Conservation (phyloP, 108 stramenopile genomes). For the Cyclotella baltica region DNA sequence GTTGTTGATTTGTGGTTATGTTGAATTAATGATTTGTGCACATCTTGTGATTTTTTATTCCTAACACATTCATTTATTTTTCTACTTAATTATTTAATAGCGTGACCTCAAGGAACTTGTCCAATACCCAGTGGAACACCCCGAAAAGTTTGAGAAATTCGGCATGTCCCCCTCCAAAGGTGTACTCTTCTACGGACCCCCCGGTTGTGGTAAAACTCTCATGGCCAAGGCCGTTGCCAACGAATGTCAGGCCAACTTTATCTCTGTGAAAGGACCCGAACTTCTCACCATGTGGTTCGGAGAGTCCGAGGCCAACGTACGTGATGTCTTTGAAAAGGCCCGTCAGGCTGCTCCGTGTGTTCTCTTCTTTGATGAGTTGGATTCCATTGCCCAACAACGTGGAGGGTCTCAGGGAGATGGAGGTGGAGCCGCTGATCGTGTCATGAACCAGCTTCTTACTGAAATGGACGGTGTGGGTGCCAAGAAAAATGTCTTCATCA, state of each 20-base stretch:
- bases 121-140: slow-evolving; percentile 99
- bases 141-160: slow-evolving; percentile 99
- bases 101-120: slow-evolving; percentile 99
- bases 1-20: not conserved
- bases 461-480: slow-evolving; percentile 99
- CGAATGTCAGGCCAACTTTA: slow-evolving; percentile 99
- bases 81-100: slow-evolving; percentile 63
- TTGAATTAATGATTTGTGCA: not conserved
- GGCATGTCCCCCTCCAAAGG: slow-evolving; percentile 98
- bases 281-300: slow-evolving; percentile 99
- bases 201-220: slow-evolving; percentile 99
- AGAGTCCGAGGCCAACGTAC: slow-evolving; percentile 99
- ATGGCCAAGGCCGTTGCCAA: slow-evolving; percentile 99
- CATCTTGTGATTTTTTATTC: not conserved
- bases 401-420: slow-evolving; percentile 95
- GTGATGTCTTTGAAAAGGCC: slow-evolving; percentile 99
- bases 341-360: slow-evolving; percentile 99
- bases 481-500: slow-evolving; percentile 99
- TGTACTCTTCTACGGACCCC: slow-evolving; percentile 99
- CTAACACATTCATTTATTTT: not conserved
- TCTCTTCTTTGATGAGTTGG: slow-evolving; percentile 99
- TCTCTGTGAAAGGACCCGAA: slow-evolving; percentile 99
- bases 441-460: slow-evolving; percentile 99
- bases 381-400: slow-evolving; percentile 98
- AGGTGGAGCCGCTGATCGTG: slow-evolving; percentile 99